Base-by-base conservation (phyloP, 2,329 filamentous ascomycete species). In the Cladobotryum protrusum region DNA sequence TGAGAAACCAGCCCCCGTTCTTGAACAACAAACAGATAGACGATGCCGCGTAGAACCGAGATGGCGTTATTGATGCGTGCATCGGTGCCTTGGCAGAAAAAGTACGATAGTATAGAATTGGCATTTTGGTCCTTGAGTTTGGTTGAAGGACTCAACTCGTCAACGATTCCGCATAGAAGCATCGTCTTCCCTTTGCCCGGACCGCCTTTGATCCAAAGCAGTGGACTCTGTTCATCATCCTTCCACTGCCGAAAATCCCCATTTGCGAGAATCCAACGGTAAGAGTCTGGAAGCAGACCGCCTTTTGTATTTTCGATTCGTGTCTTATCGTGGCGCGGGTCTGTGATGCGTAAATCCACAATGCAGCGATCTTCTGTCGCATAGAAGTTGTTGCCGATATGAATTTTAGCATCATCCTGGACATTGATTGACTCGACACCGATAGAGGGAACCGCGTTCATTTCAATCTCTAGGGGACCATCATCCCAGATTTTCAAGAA, bases 101-200 rank as follows among this genome's bases (percentile, higher is more conserved):
- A 43, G 32, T 48, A 35, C 12, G 37, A 43, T 19, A 68, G 6
- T 1, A 33, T 4, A 33, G 35, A n/a, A 20, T 33, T 34, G 5
- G 20, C 12, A 13, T 20, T 15, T n/a, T 43, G 6, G 12, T 40
- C 42, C 15, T 18, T 29, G 12, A 44, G 24, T 34, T 7, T 14
- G 5, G 35, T n/a, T n/a, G 35, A 37, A 7, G 35, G 13, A n/a
- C 17, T n/a, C n/a, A 37, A 37, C 7, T 44, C 29, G 20, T 42
- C 18, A 41, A 71, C 62, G 32, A 72, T 65, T 7, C 67, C 65
- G 17, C 61, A 66, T 0, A 72, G 51, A 5, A 73, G 56, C 68
- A 73, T 73, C 0, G 70, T 73, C 57, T 73, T 74, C 18, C 71
- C 71, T 33, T 68, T 73, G 4, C 71, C 71, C 1, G 70, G 62